Conservation (phyloP, 2,329 filamentous ascomycete species). For the Myriosclerotinia scirpicola region DNA sequence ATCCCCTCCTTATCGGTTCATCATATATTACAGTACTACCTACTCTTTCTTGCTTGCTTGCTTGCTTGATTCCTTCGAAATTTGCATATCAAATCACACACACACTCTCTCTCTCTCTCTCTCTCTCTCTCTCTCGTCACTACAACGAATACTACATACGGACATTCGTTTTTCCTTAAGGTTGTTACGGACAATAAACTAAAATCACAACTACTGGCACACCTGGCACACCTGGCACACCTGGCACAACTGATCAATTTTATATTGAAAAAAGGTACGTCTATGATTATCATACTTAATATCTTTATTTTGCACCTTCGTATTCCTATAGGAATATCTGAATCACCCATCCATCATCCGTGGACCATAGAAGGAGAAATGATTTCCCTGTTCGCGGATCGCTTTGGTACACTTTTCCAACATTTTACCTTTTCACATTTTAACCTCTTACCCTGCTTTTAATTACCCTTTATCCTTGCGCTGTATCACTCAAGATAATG, state of each 20-base stretch:
- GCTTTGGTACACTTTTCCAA: background rate
- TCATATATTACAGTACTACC: too few relatives aligned
- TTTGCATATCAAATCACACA: background rate
- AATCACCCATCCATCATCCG: too few relatives aligned
- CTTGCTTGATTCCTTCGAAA: background rate
- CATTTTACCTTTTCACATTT: too few relatives aligned
- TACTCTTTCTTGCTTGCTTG: background rate
- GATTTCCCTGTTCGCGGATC: background rate
- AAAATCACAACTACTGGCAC: too few relatives aligned
- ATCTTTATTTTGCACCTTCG: background rate
- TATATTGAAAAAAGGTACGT: background rate
- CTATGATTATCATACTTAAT: background rate
- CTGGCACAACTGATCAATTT: background rate
- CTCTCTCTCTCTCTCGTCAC: too few relatives aligned
- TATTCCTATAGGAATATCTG: too few relatives aligned
- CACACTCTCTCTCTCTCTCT: too few relatives aligned
- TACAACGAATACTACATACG: too few relatives aligned
- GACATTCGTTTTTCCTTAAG: background rate
- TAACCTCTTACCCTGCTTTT: too few relatives aligned
- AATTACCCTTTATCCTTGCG: conserved; percentile 6
- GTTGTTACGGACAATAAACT: background rate
- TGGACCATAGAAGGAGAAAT: background rate
- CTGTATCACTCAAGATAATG: conserved; percentile 16
- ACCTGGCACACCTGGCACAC: too few relatives aligned
- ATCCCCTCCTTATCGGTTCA: background rate